A percentile compares a stretch with the other conserved stretches of the same genome.
phyloP scores from a whole-genome alignment of 352 stramenopile genomes.

The Phytophthora rubi region DNA sequence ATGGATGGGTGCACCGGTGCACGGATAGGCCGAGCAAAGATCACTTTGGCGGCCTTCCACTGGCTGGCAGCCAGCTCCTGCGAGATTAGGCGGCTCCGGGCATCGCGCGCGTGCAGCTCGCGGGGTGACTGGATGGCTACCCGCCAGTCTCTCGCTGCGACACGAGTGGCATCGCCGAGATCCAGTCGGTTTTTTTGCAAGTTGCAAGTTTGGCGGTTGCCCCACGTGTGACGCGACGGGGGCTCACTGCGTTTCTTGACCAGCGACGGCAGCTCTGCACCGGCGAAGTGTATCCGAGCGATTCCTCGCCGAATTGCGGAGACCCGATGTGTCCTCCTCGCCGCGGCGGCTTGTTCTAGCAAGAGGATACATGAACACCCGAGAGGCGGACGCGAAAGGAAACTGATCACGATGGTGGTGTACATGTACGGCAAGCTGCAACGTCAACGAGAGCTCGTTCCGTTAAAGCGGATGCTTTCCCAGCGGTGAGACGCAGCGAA shows the following conservation, averaged over 20 bases:
- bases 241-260: slow-evolving; percentile 27
- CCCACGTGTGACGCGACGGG: slow-evolving; percentile 34
- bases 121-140: slow-evolving; percentile 23
- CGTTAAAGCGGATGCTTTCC: slow-evolving; percentile 39
- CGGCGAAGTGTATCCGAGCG: slow-evolving; percentile 9
- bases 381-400: slow-evolving; percentile 23
- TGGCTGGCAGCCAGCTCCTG: slow-evolving; percentile 21
- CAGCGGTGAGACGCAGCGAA: slow-evolving; percentile 28
- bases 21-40: slow-evolving; percentile 15
- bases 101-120: neutral
- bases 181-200: slow-evolving; percentile 12
- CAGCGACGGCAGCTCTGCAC: slow-evolving; percentile 26
- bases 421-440: neutral
- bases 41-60: slow-evolving; percentile 9
- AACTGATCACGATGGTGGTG: slow-evolving; percentile 37
- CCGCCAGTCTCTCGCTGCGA: slow-evolving; percentile 18
- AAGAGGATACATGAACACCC: slow-evolving; percentile 19
- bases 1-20: slow-evolving; percentile 34
- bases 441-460: slow-evolving; percentile 27
- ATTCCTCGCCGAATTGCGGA: slow-evolving; percentile 24
- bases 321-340: slow-evolving; percentile 21
- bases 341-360: neutral
- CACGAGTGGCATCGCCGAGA: slow-evolving; percentile 25
- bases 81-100: slow-evolving; percentile 23
- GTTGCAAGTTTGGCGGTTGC: slow-evolving; percentile 24